A percentile compares a stretch with the other conserved stretches of the same genome.
phyloP scores from a whole-genome alignment of 2,329 filamentous ascomycete genomes.

The Diplodia seriata region DNA sequence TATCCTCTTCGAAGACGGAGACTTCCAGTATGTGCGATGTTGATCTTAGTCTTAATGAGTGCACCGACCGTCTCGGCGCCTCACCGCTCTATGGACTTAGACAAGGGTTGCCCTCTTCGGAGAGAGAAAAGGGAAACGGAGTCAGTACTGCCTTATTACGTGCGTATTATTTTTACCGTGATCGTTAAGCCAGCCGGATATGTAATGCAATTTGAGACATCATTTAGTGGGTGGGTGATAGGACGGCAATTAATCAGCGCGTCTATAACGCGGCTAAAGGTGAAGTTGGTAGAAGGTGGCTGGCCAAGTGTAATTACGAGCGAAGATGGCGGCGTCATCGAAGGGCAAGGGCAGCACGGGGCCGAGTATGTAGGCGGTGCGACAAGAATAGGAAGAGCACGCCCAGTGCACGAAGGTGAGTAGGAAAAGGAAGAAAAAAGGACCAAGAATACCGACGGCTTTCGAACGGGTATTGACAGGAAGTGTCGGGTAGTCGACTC shows the following conservation, averaged over 20 bases:
- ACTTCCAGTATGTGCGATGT: not conserved
- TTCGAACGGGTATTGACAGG: not conserved
- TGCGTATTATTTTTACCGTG: not conserved
- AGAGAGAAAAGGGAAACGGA: not conserved
- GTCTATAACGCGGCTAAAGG: no score
- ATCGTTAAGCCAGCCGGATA: no score
- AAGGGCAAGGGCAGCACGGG: no score
- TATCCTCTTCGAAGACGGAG: conserved; percentile 22
- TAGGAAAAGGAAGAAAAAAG: not conserved
- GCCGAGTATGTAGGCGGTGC: no score
- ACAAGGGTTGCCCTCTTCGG: not conserved
- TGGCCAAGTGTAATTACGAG: no score
- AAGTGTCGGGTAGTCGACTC: not conserved
- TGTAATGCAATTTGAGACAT: no score
- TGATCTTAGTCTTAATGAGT: conserved; percentile 13
- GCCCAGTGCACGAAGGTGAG: no score
- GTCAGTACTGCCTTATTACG: not conserved
- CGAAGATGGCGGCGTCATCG: no score
- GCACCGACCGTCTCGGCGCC: not conserved
- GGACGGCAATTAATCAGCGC: no score
- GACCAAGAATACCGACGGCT: not conserved
- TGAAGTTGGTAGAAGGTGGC: no score
- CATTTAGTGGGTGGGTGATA: no score
- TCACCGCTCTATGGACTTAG: conserved; percentile 10
- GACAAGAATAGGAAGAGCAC: no score